phyloP scores from a whole-genome alignment of 2,329 filamentous ascomycete genomes.

The Stachybotrys echinatus region DNA sequence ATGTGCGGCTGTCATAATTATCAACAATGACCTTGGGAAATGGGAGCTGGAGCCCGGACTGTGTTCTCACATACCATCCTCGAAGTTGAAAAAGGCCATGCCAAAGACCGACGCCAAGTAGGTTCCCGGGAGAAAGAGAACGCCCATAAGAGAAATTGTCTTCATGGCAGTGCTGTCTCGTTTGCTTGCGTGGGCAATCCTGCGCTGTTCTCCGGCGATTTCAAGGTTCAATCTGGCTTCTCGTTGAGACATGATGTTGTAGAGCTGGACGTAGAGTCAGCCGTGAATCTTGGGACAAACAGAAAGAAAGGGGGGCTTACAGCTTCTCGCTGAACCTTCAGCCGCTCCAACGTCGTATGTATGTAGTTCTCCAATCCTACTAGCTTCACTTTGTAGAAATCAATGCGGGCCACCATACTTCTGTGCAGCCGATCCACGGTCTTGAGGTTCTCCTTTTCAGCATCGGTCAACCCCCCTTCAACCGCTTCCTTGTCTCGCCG shows the following conservation, averaged over 20 bases:
- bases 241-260: slow-evolving; percentile 62
- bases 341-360: slow-evolving; percentile 53
- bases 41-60: background rate
- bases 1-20: slow-evolving; percentile 17
- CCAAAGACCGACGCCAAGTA: slow-evolving; percentile 59
- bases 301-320: slow-evolving; percentile 28
- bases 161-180: slow-evolving; percentile 61
- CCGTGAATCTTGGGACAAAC: slow-evolving; percentile 6
- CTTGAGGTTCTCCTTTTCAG: slow-evolving; percentile 19
- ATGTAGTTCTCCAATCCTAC: slow-evolving; percentile 59
- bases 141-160: slow-evolving; percentile 57
- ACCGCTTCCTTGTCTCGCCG: slow-evolving; percentile 4
- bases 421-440: slow-evolving; percentile 41
- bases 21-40: background rate
- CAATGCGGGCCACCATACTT: slow-evolving; percentile 47
- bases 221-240: slow-evolving; percentile 60
- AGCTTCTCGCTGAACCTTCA: slow-evolving; percentile 57
- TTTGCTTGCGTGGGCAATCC: slow-evolving; percentile 55
- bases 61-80: slow-evolving; percentile 27
- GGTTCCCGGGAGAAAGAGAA: slow-evolving; percentile 58
- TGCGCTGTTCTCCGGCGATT: slow-evolving; percentile 55
- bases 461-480: slow-evolving; percentile 13
- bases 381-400: slow-evolving; percentile 57
- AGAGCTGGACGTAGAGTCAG: slow-evolving; percentile 36
- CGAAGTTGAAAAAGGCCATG: slow-evolving; percentile 64